Evolutionary conservation across 2,329 filamentous ascomycete species (phyloP).

Genomic region (Pyricularia grisea): DNA sequence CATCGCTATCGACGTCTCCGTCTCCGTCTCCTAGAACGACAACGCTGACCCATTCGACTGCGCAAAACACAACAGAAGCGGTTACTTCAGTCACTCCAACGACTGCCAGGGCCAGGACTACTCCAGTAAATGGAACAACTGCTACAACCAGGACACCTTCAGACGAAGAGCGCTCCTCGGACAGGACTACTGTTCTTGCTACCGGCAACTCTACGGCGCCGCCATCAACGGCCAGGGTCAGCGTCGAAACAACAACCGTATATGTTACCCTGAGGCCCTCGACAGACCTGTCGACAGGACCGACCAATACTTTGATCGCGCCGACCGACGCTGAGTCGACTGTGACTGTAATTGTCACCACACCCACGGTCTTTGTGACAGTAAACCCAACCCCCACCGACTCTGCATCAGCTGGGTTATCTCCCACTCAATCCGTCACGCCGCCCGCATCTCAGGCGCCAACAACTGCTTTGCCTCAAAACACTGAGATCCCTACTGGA

Average conservation of each 20-base stretch:
- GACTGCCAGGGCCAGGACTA: neutral
- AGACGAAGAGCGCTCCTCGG: neutral
- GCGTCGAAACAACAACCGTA: neutral
- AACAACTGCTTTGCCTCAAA: conserved; percentile 7
- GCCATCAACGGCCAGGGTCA: no score
- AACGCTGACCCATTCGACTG: neutral
- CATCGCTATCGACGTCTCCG: no score
- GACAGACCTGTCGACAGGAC: neutral
- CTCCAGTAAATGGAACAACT: neutral
- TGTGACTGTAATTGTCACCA: neutral
- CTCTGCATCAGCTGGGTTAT: neutral
- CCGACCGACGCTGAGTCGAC: neutral
- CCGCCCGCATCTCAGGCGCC: conserved; percentile 2
- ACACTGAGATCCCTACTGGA: conserved; percentile 22
- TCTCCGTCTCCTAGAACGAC: neutral
- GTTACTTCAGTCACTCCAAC: neutral
- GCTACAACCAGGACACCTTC: neutral
- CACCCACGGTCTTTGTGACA: neutral
- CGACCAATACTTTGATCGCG: neutral
- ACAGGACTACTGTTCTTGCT: neutral
- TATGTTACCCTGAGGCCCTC: neutral
- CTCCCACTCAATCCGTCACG: conserved; percentile 2
- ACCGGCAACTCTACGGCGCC: no score
- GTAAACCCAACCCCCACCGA: neutral
- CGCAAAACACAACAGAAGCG: neutral